Evolutionary conservation across 768 basidiomycete genomes (phyloP), one percentile per base, ranked within the genome.

Genomic region (Boletus eberwhitei): DNA sequence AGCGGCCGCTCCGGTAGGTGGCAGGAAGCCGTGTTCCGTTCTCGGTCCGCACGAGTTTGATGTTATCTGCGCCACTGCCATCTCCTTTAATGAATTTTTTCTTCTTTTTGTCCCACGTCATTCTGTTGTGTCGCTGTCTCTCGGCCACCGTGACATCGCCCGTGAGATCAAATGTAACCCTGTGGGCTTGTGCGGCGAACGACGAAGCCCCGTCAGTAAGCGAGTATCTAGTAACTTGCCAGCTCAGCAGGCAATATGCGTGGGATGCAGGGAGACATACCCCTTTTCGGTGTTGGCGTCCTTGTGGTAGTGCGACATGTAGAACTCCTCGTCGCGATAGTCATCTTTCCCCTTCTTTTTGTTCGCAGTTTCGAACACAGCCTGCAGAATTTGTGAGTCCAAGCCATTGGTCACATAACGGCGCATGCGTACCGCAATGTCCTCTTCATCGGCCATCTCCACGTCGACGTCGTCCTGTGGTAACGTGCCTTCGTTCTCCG

Each of bases 91-190:
- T 77, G 59, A 97, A 97, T 65, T 88, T 92, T 70, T 97, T 97
- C 74, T 91, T 95, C 75, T 94, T 95, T 65, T 91, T 90, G 73
- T 98, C 94, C 97, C 97, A 99, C 29, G 79, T 86, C 64, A 91
- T 67, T 58, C 77, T 79, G 47, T 26, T 60, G 50, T 85, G 87
- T 37, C 81, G 80, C 53, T 79, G 84, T 48, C 82, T 80, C 34
- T 82, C 79, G 21, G 79, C 75, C 11, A 79, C 77, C 12, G 78
- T 70, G 8, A 80, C 86, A 62, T 98, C 92, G 14, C 84, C 86
- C 2, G 83, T 75, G 26, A 98, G 79, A 69, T 97, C 94, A 57
- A 98, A 92, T 0, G 88, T 80, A 8, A 85, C 86, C 29, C 80
- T 80, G 21, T 80, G 80, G 5, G 93, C 93, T 75, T 96, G 93